phyloP scores from a whole-genome alignment of 179 eudicot species.

The Carnegiea gigantea region DNA sequence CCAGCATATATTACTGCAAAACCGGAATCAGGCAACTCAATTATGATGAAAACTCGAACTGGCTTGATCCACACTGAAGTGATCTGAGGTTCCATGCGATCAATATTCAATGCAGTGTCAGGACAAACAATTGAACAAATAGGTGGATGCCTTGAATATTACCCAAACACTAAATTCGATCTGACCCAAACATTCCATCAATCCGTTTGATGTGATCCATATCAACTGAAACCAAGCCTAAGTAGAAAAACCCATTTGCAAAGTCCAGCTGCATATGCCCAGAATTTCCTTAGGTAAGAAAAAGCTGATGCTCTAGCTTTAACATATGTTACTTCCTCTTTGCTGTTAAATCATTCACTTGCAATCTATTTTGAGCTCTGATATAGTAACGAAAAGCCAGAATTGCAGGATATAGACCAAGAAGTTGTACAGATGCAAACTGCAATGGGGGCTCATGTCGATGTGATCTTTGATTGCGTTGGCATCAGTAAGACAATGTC shows the following conservation, averaged over 20 bases:
- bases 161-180: neutral
- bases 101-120: neutral
- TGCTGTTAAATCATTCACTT: neutral
- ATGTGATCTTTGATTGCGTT: constrained; percentile 69
- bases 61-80: neutral
- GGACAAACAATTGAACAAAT: neutral
- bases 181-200: neutral
- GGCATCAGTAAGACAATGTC: constrained; percentile 79
- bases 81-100: neutral
- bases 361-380: neutral
- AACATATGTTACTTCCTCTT: neutral
- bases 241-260: neutral
- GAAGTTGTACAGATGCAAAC: constrained; percentile 51
- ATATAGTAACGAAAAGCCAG: neutral
- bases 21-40: neutral
- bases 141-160: neutral
- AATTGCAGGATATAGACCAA: constrained; percentile 43
- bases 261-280: neutral
- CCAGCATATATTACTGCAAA: neutral
- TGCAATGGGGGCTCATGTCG: constrained; percentile 55
- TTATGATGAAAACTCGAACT: neutral
- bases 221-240: neutral
- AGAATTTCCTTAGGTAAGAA: neutral
- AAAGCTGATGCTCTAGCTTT: neutral
- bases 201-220: neutral